Percentiles rank a stretch among this genome's conserved stretches.
Evolutionary conservation across 371 early-diverging fungal species (phyloP).

Genomic region (Parasitella parasitica): DNA sequence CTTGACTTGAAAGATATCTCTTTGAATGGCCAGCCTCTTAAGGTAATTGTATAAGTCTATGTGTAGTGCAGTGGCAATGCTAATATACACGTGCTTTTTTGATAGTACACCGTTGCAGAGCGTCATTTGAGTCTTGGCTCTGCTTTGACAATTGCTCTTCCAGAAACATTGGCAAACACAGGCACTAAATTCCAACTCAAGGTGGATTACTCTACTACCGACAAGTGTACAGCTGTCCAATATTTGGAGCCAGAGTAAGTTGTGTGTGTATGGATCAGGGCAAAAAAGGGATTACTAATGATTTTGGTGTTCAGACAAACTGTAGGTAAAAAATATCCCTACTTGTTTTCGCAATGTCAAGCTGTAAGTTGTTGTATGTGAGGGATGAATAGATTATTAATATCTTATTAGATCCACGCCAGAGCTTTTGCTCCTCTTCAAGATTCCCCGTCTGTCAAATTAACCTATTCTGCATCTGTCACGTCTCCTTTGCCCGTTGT

Average conservation of each 20-base stretch:
- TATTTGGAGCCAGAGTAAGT: constrained; percentile 83
- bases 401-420: constrained; percentile 76
- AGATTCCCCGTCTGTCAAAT: constrained; percentile 92
- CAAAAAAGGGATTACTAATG: background rate
- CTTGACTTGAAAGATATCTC: constrained; percentile 59
- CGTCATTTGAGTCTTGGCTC: constrained; percentile 73
- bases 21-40: constrained; percentile 34
- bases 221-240: constrained; percentile 84
- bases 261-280: background rate
- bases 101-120: constrained; percentile 56
- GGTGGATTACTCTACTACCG: constrained; percentile 82
- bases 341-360: constrained; percentile 96
- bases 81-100: background rate
- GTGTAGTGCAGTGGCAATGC: background rate
- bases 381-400: background rate
- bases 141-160: constrained; percentile 68
- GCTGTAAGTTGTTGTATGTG: constrained; percentile 41
- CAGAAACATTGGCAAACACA: constrained; percentile 34
- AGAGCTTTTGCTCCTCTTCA: constrained; percentile 89
- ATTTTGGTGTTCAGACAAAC: constrained; percentile 68
- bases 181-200: constrained; percentile 53
- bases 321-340: constrained; percentile 90
- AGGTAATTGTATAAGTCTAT: constrained; percentile 34
- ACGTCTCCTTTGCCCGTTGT: constrained; percentile 53
- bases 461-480: constrained; percentile 85